Evolutionary conservation across 176 grass and related monocot genomes (phyloP).

Genomic region (Oryza coarctata): DNA sequence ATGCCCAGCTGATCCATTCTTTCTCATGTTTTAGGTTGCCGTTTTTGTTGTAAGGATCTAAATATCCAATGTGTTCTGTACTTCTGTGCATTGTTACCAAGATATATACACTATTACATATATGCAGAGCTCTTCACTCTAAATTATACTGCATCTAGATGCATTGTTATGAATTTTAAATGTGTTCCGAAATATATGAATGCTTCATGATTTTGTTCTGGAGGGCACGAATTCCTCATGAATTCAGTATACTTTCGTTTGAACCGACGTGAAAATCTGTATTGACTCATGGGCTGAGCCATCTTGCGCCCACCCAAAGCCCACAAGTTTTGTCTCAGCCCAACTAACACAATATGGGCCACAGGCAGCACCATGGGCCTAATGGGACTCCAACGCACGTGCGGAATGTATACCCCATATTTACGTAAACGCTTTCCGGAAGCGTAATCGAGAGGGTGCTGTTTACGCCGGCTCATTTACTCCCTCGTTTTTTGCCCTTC

Average conservation of each 20-base stretch:
- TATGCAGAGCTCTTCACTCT: not conserved
- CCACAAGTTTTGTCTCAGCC: not conserved
- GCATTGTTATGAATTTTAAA: not conserved
- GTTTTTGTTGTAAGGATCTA: constrained; percentile 7
- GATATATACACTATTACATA: not conserved
- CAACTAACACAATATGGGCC: not conserved
- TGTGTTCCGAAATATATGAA: not conserved
- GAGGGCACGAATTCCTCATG: not conserved
- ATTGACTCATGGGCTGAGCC: too few relatives aligned
- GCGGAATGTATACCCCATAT: not conserved
- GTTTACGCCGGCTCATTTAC: not conserved
- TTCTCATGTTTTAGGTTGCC: not conserved
- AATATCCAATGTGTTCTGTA: not conserved
- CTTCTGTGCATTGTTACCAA: not conserved
- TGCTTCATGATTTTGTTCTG: too few relatives aligned
- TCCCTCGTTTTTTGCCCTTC: not conserved
- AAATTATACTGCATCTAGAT: not conserved
- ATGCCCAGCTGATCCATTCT: constrained; percentile 16
- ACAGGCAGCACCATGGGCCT: too few relatives aligned
- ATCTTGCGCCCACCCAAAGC: not conserved
- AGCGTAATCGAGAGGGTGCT: not conserved
- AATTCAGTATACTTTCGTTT: not conserved
- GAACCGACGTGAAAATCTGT: not conserved
- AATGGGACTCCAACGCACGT: too few relatives aligned
- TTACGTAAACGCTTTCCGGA: not conserved